Conservation (phyloP, 805 yeast species). For the Priceomyces carsonii region DNA sequence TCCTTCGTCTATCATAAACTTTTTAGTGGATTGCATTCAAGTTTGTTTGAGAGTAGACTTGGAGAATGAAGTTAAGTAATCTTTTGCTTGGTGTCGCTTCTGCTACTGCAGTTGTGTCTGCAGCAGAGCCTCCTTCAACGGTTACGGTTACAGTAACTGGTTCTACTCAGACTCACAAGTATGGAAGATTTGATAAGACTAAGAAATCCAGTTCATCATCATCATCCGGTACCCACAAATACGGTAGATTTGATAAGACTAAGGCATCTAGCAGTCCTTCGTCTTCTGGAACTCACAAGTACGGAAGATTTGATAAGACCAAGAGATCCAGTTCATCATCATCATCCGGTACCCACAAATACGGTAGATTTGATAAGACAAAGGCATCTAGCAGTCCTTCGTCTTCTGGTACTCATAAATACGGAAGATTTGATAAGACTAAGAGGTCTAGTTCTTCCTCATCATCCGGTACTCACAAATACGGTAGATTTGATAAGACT, state of each 20-base stretch:
- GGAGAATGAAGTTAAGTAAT: slow-evolving; percentile 44
- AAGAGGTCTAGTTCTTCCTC: slow-evolving; percentile 29
- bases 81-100: slow-evolving; percentile 42
- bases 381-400: slow-evolving; percentile 13
- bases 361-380: slow-evolving; percentile 58
- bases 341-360: slow-evolving; percentile 47
- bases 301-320: slow-evolving; percentile 39
- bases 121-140: slow-evolving; percentile 20
- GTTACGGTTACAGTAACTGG: slow-evolving; percentile 36
- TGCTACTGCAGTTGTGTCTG: slow-evolving; percentile 27
- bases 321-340: slow-evolving; percentile 6
- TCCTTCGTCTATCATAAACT: no score
- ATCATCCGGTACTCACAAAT: slow-evolving; percentile 32
- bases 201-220: slow-evolving; percentile 21
- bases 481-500: slow-evolving; percentile 38
- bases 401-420: slow-evolving; percentile 25
- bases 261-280: slow-evolving; percentile 17
- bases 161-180: slow-evolving; percentile 47
- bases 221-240: slow-evolving; percentile 25
- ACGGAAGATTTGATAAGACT: slow-evolving; percentile 38
- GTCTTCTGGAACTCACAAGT: slow-evolving; percentile 25
- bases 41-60: no score
- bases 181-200: slow-evolving; percentile 58
- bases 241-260: slow-evolving; percentile 39
- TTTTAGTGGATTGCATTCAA: no score